A percentile compares a stretch with the other conserved stretches of the same genome.
These are phyloP conservation scores for Camellia oleifera DNA, from an alignment of 179 eudicot species.

Conservation along the genomic window DNA sequence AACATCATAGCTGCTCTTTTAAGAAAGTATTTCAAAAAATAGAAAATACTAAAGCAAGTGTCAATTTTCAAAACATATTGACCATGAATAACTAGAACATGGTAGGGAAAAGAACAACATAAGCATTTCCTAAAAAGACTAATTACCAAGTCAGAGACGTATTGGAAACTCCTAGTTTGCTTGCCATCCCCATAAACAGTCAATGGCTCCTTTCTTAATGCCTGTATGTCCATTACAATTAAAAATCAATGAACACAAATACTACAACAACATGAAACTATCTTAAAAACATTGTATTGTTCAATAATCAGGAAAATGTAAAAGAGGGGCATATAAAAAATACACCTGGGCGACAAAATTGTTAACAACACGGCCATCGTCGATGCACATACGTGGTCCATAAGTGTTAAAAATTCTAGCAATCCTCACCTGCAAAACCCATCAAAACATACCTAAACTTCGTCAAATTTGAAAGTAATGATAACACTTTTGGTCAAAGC, in stretches of 20 bases:
- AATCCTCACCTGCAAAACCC: conserved; percentile 36
- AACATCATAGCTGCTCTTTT: too few relatives aligned
- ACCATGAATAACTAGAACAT: too few relatives aligned
- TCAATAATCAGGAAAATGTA: background rate
- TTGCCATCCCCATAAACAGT: conserved; percentile 45
- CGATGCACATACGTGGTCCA: conserved; percentile 53
- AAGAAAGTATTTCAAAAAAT: too few relatives aligned
- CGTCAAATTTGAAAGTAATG: too few relatives aligned
- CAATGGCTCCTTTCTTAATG: conserved; percentile 41
- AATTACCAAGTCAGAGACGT: conserved; percentile 49
- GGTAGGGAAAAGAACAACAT: too few relatives aligned
- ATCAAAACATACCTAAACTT: background rate
- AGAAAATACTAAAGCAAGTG: too few relatives aligned
- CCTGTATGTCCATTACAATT: conserved; percentile 18
- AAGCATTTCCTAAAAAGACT: background rate
- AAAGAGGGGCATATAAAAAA: background rate
- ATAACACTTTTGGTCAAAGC: too few relatives aligned
- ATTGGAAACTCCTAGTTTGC: conserved; percentile 51
- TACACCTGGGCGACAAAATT: conserved; percentile 53
- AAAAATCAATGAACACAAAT: too few relatives aligned
- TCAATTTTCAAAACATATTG: too few relatives aligned
- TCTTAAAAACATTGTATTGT: background rate
- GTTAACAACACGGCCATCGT: conserved; percentile 58
- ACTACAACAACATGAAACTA: background rate
- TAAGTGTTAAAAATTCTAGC: conserved; percentile 56